Evolutionary conservation across 805 yeast genomes (phyloP).

Genomic region (Soucietia sequanensis): DNA sequence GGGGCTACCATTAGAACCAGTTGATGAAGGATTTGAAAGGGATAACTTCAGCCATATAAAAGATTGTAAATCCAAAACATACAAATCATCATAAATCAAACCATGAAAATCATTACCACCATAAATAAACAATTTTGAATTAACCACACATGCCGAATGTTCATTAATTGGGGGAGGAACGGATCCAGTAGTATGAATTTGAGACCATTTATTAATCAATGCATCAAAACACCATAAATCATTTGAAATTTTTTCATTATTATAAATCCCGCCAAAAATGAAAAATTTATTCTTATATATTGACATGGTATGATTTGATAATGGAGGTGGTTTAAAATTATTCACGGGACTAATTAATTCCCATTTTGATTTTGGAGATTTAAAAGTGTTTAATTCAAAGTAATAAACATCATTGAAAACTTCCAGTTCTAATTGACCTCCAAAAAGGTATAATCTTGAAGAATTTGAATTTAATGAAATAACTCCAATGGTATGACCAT

Average conservation of each 20-base stretch:
- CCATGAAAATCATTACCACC: conserved; percentile 89
- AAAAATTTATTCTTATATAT: conserved; percentile 75
- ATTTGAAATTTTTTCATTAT: conserved; percentile 64
- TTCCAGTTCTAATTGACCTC: conserved; percentile 89
- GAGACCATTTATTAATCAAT: conserved; percentile 62
- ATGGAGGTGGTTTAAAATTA: conserved; percentile 65
- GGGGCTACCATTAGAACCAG: conserved; percentile 54
- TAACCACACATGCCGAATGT: conserved; percentile 80
- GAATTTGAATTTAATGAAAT: conserved; percentile 49
- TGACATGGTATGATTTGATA: conserved; percentile 89
- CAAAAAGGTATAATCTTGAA: conserved; percentile 74
- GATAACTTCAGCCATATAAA: conserved; percentile 72
- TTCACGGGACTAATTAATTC: conserved; percentile 57
- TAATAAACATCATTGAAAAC: conserved; percentile 80
- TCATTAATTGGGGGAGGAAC: conserved; percentile 86
- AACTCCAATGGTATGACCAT: conserved; percentile 88
- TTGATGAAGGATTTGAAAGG: conserved; percentile 40
- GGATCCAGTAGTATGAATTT: conserved; percentile 66
- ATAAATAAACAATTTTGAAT: conserved; percentile 74
- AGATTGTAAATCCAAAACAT: conserved; percentile 72
- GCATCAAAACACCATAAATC: conserved; percentile 85
- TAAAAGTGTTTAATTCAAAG: conserved; percentile 83
- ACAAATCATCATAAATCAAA: conserved; percentile 59
- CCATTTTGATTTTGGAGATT: conserved; percentile 85
- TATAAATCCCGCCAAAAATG: conserved; percentile 85